These are phyloP conservation scores for Boehmeria nivea DNA, from an alignment of 306 rosid genomes.

Conservation along the genomic window DNA sequence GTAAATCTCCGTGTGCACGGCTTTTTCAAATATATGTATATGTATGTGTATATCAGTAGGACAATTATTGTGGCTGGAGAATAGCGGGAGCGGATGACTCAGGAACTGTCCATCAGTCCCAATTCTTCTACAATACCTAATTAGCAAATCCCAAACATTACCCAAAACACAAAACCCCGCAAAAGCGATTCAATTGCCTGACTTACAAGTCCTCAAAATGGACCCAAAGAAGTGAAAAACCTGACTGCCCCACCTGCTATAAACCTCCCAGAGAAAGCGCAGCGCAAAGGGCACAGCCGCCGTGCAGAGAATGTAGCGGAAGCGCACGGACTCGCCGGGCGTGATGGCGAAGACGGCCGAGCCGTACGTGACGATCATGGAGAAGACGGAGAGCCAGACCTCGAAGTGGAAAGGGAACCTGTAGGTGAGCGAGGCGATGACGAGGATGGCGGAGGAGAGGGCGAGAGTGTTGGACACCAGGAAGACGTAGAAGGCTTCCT, in stretches of 20 bases:
- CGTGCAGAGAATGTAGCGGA: slow-evolving; percentile 16
- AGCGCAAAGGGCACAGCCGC: slow-evolving; percentile 17
- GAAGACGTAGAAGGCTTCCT: slow-evolving; percentile 22
- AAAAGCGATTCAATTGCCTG: too few species aligned
- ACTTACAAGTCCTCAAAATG: background rate
- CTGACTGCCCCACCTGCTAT: too few species aligned
- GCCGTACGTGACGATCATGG: slow-evolving; percentile 28
- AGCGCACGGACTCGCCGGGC: slow-evolving; percentile 1
- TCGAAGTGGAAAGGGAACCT: slow-evolving; percentile 27
- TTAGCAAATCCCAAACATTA: too few species aligned
- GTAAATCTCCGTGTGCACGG: too few species aligned
- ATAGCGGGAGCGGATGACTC: too few species aligned
- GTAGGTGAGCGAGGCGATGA: slow-evolving; percentile 22
- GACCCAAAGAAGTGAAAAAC: too few species aligned
- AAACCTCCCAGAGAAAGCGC: background rate
- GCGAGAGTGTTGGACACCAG: slow-evolving; percentile 29
- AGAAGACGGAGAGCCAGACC: slow-evolving; percentile 16
- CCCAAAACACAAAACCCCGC: too few species aligned
- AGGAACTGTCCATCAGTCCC: too few species aligned
- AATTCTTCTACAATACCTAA: too few species aligned
- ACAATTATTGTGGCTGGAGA: too few species aligned
- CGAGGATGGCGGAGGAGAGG: slow-evolving; percentile 21
- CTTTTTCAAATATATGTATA: too few species aligned
- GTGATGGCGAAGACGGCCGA: slow-evolving; percentile 32
- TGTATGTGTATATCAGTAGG: too few species aligned